Conservation (phyloP, 2,329 filamentous ascomycete genomes). For the Calonectria hawksworthii region DNA sequence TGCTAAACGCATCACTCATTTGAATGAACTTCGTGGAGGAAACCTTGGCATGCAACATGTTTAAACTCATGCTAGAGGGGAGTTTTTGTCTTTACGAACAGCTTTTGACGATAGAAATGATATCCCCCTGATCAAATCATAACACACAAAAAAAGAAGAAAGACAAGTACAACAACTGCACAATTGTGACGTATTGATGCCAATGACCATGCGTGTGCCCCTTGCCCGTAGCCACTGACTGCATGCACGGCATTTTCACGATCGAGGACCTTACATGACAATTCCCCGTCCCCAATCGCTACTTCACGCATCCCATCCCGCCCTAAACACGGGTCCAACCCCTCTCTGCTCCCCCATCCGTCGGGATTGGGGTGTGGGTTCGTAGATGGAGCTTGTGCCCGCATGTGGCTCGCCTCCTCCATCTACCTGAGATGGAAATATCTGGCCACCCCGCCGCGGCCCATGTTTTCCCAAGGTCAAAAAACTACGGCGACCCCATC, state of each 20-base stretch:
- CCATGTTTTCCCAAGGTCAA: not conserved
- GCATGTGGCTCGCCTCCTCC: not conserved
- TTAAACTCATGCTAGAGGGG: not conserved
- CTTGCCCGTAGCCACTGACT: not conserved
- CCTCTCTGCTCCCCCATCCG: not conserved
- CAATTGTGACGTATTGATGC: not conserved
- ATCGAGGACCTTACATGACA: not conserved
- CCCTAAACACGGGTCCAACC: not conserved
- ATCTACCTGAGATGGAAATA: not conserved
- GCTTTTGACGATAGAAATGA: slow-evolving; percentile 29
- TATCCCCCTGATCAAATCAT: slow-evolving; percentile 17
- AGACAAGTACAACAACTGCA: not conserved
- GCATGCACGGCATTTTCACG: not conserved
- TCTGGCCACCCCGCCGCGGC: not conserved
- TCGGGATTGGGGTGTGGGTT: not conserved
- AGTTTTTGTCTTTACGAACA: slow-evolving; percentile 17
- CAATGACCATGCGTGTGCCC: not conserved
- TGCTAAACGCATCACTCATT: slow-evolving; percentile 49
- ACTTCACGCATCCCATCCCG: not conserved
- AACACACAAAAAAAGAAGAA: not conserved
- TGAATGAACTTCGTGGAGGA: not conserved
- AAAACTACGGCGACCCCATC: not conserved
- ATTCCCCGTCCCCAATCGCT: not conserved
- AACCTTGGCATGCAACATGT: not conserved
- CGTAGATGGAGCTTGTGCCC: not conserved